phyloP scores from a whole-genome alignment of 2,329 filamentous ascomycete genomes.

The Pochonia chlamydosporia region DNA sequence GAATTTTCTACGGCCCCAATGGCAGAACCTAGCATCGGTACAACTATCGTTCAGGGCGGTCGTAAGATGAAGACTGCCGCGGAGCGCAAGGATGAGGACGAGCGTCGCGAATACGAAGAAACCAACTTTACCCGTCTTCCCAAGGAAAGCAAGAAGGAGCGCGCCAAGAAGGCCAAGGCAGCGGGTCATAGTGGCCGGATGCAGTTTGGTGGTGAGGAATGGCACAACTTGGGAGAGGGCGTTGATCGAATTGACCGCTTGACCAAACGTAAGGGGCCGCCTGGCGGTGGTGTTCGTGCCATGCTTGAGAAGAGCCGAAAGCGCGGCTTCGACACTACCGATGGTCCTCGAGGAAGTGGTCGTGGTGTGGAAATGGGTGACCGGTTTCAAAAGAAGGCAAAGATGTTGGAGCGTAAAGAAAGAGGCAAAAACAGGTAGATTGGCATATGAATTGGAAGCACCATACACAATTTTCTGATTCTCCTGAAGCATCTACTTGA shows the following conservation, averaged over 20 bases:
- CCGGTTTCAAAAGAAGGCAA: constrained; percentile 65
- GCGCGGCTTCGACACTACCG: constrained; percentile 60
- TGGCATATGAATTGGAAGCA: constrained; percentile 1
- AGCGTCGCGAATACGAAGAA: constrained; percentile 84
- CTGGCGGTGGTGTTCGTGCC: constrained; percentile 49
- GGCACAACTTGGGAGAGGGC: constrained; percentile 77
- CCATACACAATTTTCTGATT: no score
- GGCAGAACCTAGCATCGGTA: constrained; percentile 86
- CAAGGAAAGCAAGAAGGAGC: constrained; percentile 81
- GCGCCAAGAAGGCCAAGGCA: constrained; percentile 54
- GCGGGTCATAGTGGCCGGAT: constrained; percentile 50
- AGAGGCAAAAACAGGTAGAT: constrained; percentile 35
- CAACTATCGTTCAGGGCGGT: constrained; percentile 75
- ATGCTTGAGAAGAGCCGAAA: constrained; percentile 83
- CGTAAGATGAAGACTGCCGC: constrained; percentile 71
- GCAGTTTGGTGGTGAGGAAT: constrained; percentile 85
- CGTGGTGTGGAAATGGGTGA: constrained; percentile 61
- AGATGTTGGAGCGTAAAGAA: constrained; percentile 43
- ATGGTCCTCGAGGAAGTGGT: constrained; percentile 63
- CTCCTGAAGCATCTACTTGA: no score
- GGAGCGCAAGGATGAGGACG: constrained; percentile 71
- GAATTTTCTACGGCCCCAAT: constrained; percentile 79
- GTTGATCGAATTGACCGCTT: constrained; percentile 80
- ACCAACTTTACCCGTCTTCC: constrained; percentile 84
- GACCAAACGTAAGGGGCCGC: constrained; percentile 62